phyloP scores from a whole-genome alignment of 2,329 filamentous ascomycete species.

The Talaromyces sp. region DNA sequence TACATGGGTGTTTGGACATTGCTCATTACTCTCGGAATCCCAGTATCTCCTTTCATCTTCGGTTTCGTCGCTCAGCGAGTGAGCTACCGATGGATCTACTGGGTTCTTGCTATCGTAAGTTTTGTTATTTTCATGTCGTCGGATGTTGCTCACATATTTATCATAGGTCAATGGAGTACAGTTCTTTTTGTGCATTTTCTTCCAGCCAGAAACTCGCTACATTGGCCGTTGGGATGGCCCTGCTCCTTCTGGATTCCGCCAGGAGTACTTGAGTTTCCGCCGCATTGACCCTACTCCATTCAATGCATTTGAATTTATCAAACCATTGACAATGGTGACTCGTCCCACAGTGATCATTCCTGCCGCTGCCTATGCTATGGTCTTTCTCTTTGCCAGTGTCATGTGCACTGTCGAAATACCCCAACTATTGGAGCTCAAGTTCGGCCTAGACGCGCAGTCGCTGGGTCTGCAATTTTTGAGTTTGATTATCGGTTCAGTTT shows the following conservation, averaged over 20 bases:
- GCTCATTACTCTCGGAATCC: slow-evolving; percentile 48
- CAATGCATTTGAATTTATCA: slow-evolving; percentile 47
- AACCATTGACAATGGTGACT: slow-evolving; percentile 45
- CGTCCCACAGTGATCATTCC: slow-evolving; percentile 49
- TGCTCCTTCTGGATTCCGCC: slow-evolving; percentile 35
- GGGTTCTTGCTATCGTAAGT: slow-evolving; percentile 51
- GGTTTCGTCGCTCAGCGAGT: slow-evolving; percentile 47
- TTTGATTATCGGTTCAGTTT: slow-evolving; percentile 53
- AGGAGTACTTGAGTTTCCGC: slow-evolving; percentile 42
- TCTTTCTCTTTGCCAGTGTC: slow-evolving; percentile 53
- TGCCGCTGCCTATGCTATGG: slow-evolving; percentile 51
- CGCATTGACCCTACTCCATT: slow-evolving; percentile 52
- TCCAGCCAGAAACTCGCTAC: slow-evolving; percentile 54
- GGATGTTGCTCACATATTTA: background rate
- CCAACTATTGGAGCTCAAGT: slow-evolving; percentile 52
- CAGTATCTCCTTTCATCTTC: slow-evolving; percentile 34
- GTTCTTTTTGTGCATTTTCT: slow-evolving; percentile 52
- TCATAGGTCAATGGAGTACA: slow-evolving; percentile 51
- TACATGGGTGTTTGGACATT: slow-evolving; percentile 57
- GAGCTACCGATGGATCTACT: slow-evolving; percentile 57
- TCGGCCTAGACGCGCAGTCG: slow-evolving; percentile 53
- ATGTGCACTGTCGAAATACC: slow-evolving; percentile 56
- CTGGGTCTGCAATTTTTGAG: slow-evolving; percentile 56
- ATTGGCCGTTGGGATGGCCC: slow-evolving; percentile 24
- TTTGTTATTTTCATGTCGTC: background rate